Evolutionary conservation across 2,329 filamentous ascomycete species (phyloP).

Genomic region (Zelopaecilomyces penicillatus): DNA sequence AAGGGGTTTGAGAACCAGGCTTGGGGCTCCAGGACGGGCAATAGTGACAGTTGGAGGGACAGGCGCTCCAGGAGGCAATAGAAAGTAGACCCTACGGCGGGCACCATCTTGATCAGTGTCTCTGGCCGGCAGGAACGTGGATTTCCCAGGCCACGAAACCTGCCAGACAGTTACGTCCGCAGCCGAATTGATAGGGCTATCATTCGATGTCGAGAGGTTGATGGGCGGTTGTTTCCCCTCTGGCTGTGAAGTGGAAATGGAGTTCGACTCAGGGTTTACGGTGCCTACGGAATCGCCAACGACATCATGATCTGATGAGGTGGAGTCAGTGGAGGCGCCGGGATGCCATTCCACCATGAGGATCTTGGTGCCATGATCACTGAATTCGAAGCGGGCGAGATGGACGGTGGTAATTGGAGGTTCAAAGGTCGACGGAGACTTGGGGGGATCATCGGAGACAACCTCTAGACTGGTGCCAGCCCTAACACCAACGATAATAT

Average conservation of each 20-base stretch:
- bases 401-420: constrained; percentile 21
- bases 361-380: constrained; percentile 80
- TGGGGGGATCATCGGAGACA: not conserved
- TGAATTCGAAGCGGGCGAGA: constrained; percentile 75
- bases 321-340: constrained; percentile 12
- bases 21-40: constrained; percentile 30
- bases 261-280: too few relatives aligned
- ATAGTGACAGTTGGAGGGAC: constrained; percentile 68
- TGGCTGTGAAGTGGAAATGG: too few relatives aligned
- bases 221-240: constrained; percentile 1
- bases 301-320: constrained; percentile 3
- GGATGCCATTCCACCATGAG: constrained; percentile 86
- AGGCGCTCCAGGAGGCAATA: constrained; percentile 63
- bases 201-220: constrained; percentile 7
- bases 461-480: too few relatives aligned
- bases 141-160: constrained; percentile 77
- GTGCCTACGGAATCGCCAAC: not conserved
- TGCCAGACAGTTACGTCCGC: constrained; percentile 48
- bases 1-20: constrained; percentile 62
- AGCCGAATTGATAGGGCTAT: constrained; percentile 3
- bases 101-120: constrained; percentile 22
- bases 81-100: constrained; percentile 66
- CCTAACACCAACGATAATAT: too few relatives aligned
- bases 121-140: constrained; percentile 57
- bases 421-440: constrained; percentile 8